Conservation (phyloP, 169 alveolate species). For the Plasmodium inui region DNA sequence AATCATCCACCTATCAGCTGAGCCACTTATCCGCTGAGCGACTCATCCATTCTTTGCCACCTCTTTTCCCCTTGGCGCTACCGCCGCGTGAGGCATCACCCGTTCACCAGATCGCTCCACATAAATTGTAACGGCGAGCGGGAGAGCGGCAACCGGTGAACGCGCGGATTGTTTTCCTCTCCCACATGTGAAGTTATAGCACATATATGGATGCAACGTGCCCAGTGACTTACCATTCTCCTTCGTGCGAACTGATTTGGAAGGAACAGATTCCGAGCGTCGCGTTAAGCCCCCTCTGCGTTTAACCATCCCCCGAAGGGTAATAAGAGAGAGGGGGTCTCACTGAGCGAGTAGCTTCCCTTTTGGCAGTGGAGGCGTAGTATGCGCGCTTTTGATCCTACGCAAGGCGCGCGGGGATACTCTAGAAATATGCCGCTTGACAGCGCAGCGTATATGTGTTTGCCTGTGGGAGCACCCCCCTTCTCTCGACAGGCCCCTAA, state of each 20-base stretch:
- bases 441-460: neutral
- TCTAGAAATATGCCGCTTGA: neutral
- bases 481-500: neutral
- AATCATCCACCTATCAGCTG: neutral
- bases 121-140: neutral
- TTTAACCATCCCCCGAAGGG: neutral
- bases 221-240: neutral
- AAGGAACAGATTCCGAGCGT: too few species aligned
- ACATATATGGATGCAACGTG: neutral
- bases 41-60: neutral
- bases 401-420: neutral
- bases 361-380: neutral
- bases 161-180: neutral
- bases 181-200: neutral
- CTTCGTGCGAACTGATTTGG: neutral
- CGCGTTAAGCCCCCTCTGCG: neutral
- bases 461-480: neutral
- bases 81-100: neutral
- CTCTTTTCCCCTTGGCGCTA: neutral
- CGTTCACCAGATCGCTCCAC: neutral
- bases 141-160: too few species aligned
- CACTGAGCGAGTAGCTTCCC: neutral
- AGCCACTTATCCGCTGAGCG: neutral
- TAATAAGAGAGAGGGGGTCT: neutral
- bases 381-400: neutral